Evolutionary conservation across 1,284 basidiomycete species (phyloP), one percentile per base, ranked within the genome.

Genomic region (Xerocomus amazonicus): DNA sequence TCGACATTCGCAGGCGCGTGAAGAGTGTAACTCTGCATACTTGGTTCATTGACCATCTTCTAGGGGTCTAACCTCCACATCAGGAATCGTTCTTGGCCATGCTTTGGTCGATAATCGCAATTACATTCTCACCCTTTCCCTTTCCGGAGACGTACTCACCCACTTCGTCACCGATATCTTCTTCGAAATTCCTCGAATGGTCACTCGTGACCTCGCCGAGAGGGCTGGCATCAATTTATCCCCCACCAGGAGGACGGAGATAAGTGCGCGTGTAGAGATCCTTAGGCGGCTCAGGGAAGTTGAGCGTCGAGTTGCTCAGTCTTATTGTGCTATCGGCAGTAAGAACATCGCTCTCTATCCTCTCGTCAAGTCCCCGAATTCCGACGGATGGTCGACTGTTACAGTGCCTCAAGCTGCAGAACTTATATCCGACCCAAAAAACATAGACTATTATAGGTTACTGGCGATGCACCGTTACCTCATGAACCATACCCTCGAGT

Each of bases 391-490:
- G 83, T 60, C 69, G 0, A 66, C 70, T 6, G 67, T 80, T 23
- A 79, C 80, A 0, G 62, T 80, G 13, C 47, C 65, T 2, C 72
- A 83, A 39, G 78, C 77, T n/a, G 76, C 79, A 5, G 56, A 66
- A 13, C 59, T 79, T 7, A 54, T 84, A 12, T 54, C 46, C 16
- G 50, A 52, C 26, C 61, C 70, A 6, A 44, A 58, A 4, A 59
- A 65, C 13, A 63, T 71, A 36, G 62, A 67, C 14, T 59, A 73
- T 41, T 57, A 75, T 45, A 67, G 70, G 34, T 61, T 78, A 9
- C 80, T 90, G 53, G 90, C 87, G 0, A 75, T 86, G 0, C 92
- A 97, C 68, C 77, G 78, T 49, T 77, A 84, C 53, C 70, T 97
- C 54, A 87, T 96, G 81, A 66, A 72, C 9, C 71, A 79, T 12